Evolutionary conservation across 176 grass and related monocot genomes (phyloP).

Genomic region (Eleusine indica): DNA sequence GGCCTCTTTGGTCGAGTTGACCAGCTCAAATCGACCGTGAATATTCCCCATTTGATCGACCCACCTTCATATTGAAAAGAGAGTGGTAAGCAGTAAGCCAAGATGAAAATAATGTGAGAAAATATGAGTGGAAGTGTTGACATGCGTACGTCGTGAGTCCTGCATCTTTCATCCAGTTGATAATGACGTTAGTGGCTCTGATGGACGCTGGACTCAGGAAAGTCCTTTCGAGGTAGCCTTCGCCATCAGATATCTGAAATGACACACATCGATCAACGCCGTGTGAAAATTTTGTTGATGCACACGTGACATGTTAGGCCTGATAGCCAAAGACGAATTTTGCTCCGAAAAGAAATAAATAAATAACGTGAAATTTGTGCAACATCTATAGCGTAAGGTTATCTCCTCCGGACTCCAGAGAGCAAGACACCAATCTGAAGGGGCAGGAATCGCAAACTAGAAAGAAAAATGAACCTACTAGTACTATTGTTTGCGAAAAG

Average conservation of each 20-base stretch:
- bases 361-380: neutral
- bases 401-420: neutral
- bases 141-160: constrained; percentile 71
- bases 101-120: neutral
- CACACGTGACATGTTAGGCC: neutral
- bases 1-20: constrained; percentile 53
- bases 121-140: constrained; percentile 4
- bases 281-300: constrained; percentile 28
- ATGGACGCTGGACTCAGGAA: constrained; percentile 86
- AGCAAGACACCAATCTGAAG: neutral
- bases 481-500: too few relatives aligned
- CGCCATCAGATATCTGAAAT: constrained; percentile 83
- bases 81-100: neutral
- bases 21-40: constrained; percentile 63
- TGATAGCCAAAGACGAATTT: constrained; percentile 11
- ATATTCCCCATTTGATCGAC: constrained; percentile 96
- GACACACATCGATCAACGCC: constrained; percentile 22
- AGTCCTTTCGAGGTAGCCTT: constrained; percentile 94
- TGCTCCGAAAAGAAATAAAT: neutral
- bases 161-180: constrained; percentile 94
- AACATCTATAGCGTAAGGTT: neutral
- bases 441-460: neutral
- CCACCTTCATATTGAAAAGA: constrained; percentile 53
- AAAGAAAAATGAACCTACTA: too few relatives aligned
- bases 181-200: constrained; percentile 68